These are phyloP conservation scores for Lagenaria siceraria DNA, from an alignment of 306 rosid genomes.

Conservation along the genomic window DNA sequence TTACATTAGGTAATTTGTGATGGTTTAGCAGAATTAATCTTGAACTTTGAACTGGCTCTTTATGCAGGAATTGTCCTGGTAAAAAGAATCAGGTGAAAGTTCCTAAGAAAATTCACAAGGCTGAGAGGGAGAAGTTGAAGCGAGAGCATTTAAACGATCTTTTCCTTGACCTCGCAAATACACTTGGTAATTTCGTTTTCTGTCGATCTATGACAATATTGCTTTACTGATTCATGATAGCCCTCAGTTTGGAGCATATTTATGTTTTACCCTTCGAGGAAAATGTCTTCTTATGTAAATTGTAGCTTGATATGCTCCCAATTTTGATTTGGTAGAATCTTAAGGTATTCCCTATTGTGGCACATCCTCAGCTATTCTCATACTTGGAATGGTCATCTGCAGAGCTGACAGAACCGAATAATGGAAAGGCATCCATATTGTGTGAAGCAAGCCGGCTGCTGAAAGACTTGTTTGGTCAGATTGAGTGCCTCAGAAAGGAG, in stretches of 20 bases:
- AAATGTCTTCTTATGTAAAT: not conserved
- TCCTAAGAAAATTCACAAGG: slow-evolving; percentile 75
- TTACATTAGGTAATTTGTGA: not conserved
- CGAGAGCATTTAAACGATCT: slow-evolving; percentile 80
- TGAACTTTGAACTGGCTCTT: slow-evolving; percentile 11
- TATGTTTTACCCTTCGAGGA: not conserved
- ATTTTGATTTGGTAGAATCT: not conserved
- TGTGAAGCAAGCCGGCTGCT: slow-evolving; percentile 50
- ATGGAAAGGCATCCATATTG: slow-evolving; percentile 58
- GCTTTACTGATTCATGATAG: not conserved
- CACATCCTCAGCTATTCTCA: not conserved
- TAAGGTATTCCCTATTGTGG: not conserved
- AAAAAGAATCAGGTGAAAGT: slow-evolving; percentile 41
- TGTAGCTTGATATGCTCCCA: not conserved
- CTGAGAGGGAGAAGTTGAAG: slow-evolving; percentile 92
- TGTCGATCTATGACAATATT: not conserved
- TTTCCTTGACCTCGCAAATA: slow-evolving; percentile 65
- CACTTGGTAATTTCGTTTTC: slow-evolving; percentile 44
- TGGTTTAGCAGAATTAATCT: not conserved
- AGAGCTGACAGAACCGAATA: slow-evolving; percentile 52
- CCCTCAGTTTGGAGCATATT: not conserved
- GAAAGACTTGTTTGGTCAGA: slow-evolving; percentile 56
- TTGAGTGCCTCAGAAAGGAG: slow-evolving; percentile 56
- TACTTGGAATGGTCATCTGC: slow-evolving; percentile 2
- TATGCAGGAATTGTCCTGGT: slow-evolving; percentile 39